Conservation (phyloP, 78 protist species). For the Fonticula alba region DNA sequence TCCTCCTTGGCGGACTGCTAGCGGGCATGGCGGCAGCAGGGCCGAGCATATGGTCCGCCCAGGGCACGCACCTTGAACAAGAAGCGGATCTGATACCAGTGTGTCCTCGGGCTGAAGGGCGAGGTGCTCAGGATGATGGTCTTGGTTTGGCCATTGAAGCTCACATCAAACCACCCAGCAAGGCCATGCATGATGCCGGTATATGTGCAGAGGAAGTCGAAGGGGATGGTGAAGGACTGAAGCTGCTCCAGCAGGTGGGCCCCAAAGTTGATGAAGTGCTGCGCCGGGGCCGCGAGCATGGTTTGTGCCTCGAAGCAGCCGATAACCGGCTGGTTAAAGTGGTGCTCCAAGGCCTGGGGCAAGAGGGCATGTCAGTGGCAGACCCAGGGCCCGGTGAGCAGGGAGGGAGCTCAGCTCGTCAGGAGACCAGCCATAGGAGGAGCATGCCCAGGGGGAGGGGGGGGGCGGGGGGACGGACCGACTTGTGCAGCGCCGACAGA, state of each 20-base stretch:
- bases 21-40: too few relatives aligned
- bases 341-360: background rate
- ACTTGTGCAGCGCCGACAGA: slow-evolving; percentile 1
- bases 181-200: slow-evolving; percentile 11
- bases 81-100: slow-evolving; percentile 16
- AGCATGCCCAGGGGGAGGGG: too few relatives aligned
- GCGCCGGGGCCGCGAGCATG: background rate
- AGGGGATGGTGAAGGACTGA: background rate
- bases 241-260: background rate
- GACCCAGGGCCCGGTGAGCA: too few relatives aligned
- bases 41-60: too few relatives aligned
- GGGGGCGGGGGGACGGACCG: too few relatives aligned
- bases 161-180: slow-evolving; percentile 23
- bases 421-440: too few relatives aligned
- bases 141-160: slow-evolving; percentile 3
- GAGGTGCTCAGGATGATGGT: slow-evolving; percentile 1
- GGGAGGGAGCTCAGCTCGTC: too few relatives aligned
- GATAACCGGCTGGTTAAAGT: slow-evolving; percentile 22
- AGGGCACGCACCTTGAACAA: background rate
- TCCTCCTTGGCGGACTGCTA: too few relatives aligned
- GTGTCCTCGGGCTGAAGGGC: slow-evolving; percentile 6
- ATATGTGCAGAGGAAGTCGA: background rate
- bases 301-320: slow-evolving; percentile 11
- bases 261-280: slow-evolving; percentile 1
- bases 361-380: too few relatives aligned